phyloP scores from a whole-genome alignment of 805 yeast genomes.

The Candida nemodendra region DNA sequence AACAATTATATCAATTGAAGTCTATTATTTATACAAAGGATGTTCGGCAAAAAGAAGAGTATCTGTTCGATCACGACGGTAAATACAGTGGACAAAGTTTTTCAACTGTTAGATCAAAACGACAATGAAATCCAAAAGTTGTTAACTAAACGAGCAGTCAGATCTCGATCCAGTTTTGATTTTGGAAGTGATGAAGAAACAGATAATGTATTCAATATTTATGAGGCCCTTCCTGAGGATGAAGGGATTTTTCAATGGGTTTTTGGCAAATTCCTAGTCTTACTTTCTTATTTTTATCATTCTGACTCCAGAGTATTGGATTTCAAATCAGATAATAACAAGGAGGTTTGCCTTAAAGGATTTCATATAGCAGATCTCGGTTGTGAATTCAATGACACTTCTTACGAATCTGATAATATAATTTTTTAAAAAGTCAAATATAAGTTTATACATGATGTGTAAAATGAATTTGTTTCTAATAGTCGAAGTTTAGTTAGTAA shows the following conservation, averaged over 20 bases:
- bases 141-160: constrained; percentile 6
- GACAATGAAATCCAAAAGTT: constrained; percentile 5
- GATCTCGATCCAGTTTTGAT: constrained; percentile 16
- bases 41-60: constrained; percentile 6
- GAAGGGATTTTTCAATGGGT: constrained; percentile 3
- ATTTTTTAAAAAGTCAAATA: constrained; percentile 2
- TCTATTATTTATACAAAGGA: constrained; percentile 10
- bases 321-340: neutral
- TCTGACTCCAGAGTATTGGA: too few species aligned
- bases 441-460: neutral
- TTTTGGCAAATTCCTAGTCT: constrained; percentile 1
- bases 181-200: constrained; percentile 5
- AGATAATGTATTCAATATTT: constrained; percentile 2
- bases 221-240: neutral
- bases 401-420: constrained; percentile 12
- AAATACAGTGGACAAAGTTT: constrained; percentile 11
- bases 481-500: too few species aligned
- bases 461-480: neutral
- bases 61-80: constrained; percentile 11
- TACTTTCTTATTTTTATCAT: too few species aligned
- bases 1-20: neutral
- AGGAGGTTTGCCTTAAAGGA: constrained; percentile 5
- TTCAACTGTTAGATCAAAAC: constrained; percentile 9
- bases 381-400: constrained; percentile 5
- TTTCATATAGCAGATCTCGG: constrained; percentile 8